Conservation (phyloP, 768 basidiomycete species). For the Mycena pura region DNA sequence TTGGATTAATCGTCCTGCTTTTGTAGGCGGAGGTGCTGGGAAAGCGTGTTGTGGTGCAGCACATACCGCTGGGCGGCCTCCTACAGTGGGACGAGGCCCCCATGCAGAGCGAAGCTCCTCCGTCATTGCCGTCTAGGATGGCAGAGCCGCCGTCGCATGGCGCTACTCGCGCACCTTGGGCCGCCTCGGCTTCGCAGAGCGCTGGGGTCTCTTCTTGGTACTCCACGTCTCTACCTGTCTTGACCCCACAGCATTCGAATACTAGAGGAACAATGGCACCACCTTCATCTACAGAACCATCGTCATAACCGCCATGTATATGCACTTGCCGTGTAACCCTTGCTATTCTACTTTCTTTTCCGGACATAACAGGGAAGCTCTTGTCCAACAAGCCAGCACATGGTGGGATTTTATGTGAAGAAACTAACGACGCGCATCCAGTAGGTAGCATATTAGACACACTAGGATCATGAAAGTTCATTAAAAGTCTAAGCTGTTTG, state of each 20-base stretch:
- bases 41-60: conserved; percentile 97
- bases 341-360: too few species aligned
- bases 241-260: not conserved
- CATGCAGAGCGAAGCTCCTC: not conserved
- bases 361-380: too few species aligned
- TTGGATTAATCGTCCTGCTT: not conserved
- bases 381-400: too few species aligned
- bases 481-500: too few species aligned
- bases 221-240: not conserved
- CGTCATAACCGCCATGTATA: too few species aligned
- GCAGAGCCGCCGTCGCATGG: conserved; percentile 1
- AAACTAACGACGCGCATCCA: too few species aligned
- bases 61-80: conserved; percentile 84
- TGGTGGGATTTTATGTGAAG: too few species aligned
- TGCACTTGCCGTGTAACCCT: too few species aligned
- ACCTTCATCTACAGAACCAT: not conserved
- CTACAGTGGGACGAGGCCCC: conserved; percentile 64
- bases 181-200: not conserved
- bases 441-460: too few species aligned
- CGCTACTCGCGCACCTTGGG: conserved; percentile 22
- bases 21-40: conserved; percentile 85
- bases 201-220: conserved; percentile 16
- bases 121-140: not conserved
- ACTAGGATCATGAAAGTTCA: too few species aligned
- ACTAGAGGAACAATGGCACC: not conserved